Evolutionary conservation across 306 rosid species (phyloP), one percentile per base, ranked within the genome.

Genomic region (Malus asiatica): DNA sequence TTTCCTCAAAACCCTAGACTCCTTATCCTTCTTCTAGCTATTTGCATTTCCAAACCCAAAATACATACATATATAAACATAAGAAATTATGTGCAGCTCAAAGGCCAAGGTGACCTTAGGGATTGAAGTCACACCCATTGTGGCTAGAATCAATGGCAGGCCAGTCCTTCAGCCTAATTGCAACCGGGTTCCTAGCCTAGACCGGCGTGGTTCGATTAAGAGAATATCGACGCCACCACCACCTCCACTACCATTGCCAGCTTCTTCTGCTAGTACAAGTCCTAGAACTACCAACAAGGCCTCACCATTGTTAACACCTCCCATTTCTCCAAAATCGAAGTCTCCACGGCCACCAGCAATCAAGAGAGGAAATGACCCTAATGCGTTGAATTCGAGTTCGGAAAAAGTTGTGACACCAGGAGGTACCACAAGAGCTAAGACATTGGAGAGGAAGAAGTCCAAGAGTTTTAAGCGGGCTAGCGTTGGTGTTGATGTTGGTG

Each of bases 91-190:
- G 99, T 89, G 98, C 74, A 86, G 84, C 82, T 88, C 97, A 4
- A 83, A 92, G 81, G 83, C 87, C 87, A 90, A 83, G 66, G 91
- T 85, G 58, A 85, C 91, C 30, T 7, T 86, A 40, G 90, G 87
- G 77, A 67, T 90, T 77, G 89, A 84, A 69, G 57, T 76, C 79
- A 18, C 76, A 8, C 86, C 89, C 8, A 62, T 78, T 0, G 88
- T 86, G 27, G 80, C 95, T 4, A 83, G 86, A 71, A 85, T 89
- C 89, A 89, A 89, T 48, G 92, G 96, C 75, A 83, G 97, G 44
- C 91, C 88, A 2, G 97, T 92, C 57, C 97, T 96, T 76, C 99
- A 96, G 74, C 99, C 98, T 13, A 90, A 93, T 20, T 87, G 92
- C 35, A 95, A 92, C 64, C 87, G 91, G 11, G 91, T 89, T 77